A percentile compares a stretch with the other conserved stretches of the same genome.
phyloP scores from a whole-genome alignment of 345 rosid genomes.

The Rhodamnia rubescens region DNA sequence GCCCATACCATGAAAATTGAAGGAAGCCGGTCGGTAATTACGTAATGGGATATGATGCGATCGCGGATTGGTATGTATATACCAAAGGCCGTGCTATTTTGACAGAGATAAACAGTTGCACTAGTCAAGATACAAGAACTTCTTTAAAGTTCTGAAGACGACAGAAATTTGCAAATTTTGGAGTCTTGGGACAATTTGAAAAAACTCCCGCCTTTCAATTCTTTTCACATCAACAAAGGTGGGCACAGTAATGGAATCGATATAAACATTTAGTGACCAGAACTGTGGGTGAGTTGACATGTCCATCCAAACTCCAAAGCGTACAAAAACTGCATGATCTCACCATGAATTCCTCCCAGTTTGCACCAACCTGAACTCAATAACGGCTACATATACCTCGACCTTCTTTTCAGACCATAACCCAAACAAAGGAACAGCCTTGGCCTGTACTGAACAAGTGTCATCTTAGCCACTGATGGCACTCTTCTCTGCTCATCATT shows the following conservation, averaged over 20 bases:
- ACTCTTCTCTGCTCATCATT: not conserved
- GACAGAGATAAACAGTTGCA: not conserved
- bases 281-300: not conserved
- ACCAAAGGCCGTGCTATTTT: not conserved
- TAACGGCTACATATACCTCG: not conserved
- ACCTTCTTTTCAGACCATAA: not conserved
- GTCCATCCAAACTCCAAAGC: not conserved
- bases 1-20: not conserved
- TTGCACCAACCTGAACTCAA: not conserved
- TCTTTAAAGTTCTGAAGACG: not conserved
- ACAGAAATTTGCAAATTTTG: not conserved
- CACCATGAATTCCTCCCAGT: not conserved
- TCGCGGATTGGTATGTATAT: not conserved
- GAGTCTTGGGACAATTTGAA: not conserved
- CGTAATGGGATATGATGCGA: not conserved
- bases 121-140: not conserved
- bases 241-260: not conserved
- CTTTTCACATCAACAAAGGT: not conserved
- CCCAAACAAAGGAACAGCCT: conserved; percentile 37
- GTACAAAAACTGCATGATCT: not conserved
- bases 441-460: conserved; percentile 14
- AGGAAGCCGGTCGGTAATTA: not conserved
- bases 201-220: not conserved
- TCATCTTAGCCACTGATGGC: conserved; percentile 1
- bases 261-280: not conserved